Percentiles rank a stretch among this genome's conserved stretches.
These are phyloP conservation scores for Grigorovia yakushimaensis DNA, from an alignment of 805 yeast species.

Conservation along the genomic window DNA sequence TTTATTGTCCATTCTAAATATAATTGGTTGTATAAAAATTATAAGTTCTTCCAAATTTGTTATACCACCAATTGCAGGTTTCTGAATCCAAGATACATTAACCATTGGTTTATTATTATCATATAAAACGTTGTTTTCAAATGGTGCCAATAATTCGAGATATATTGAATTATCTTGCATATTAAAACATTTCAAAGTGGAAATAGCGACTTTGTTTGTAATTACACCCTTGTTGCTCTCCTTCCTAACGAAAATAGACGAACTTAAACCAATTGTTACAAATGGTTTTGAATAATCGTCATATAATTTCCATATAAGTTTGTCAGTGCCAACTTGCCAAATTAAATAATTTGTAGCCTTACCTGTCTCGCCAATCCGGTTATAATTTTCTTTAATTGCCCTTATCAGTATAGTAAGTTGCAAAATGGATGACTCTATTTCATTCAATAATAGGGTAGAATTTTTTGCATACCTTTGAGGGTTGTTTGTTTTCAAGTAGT, in stretches of 20 bases:
- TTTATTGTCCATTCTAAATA: slow-evolving; percentile 46
- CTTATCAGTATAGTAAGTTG: slow-evolving; percentile 36
- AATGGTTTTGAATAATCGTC: slow-evolving; percentile 40
- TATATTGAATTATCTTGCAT: slow-evolving; percentile 38
- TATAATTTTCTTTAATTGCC: slow-evolving; percentile 31
- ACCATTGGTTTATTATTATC: slow-evolving; percentile 29
- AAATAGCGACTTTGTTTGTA: slow-evolving; percentile 36
- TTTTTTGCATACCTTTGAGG: slow-evolving; percentile 28
- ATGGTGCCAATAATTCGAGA: slow-evolving; percentile 44
- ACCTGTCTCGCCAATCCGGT: slow-evolving; percentile 19
- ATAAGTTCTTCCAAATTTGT: slow-evolving; percentile 41
- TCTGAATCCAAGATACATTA: slow-evolving; percentile 42
- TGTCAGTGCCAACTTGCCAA: slow-evolving; percentile 43
- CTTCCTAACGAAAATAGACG: slow-evolving; percentile 37
- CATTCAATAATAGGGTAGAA: slow-evolving; percentile 29
- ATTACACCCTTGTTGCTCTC: slow-evolving; percentile 47
- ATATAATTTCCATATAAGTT: slow-evolving; percentile 48
- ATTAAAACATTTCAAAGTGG: slow-evolving; percentile 43
- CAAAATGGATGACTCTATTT: slow-evolving; percentile 28
- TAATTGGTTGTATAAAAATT: slow-evolving; percentile 43
- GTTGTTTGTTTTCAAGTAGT: slow-evolving; percentile 32
- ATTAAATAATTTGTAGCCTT: slow-evolving; percentile 29
- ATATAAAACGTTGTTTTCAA: slow-evolving; percentile 14
- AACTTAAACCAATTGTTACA: slow-evolving; percentile 43
- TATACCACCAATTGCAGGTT: slow-evolving; percentile 58